Evolutionary conservation across 257 asterid genomes (phyloP), one percentile per base, ranked within the genome.

Genomic region (Lithospermum erythrorhizon): DNA sequence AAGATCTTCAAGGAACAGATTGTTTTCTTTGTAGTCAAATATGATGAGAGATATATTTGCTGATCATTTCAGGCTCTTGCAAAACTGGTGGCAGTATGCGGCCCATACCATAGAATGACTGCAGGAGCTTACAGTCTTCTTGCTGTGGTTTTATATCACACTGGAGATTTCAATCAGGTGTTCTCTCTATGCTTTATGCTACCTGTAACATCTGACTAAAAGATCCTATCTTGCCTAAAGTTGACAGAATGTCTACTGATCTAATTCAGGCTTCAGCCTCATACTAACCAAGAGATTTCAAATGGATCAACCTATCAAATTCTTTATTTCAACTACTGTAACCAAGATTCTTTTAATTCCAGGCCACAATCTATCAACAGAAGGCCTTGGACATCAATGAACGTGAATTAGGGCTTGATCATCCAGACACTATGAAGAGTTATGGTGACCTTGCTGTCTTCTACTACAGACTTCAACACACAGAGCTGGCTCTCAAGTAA

Each of bases 111-210:
- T 76, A 81, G 95, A 63, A 89, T 89, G 96, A 89, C 96, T 37
- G 95, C 96, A 61, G 95, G 96, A 53, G 95, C 96, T 65, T 89
- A 89, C 84, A 89, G 96, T 76, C 96, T 89, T 80, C 94, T 89
- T 71, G 96, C 96, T 52, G 96, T 89, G 59, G 96, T 89, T 77
- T 75, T 89, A 54, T 89, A 89, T 82, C 96, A 89, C 78, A 89
- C 96, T 0, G 96, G 96, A 79, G 96, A 89, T 66, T 89, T 89
- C 82, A 89, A 89, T 72, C 96, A 89, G 96, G 96, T 89, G 11
- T 6, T 49, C 49, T 20, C 65, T 58, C 68, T 73, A 64, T 65
- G 56, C 18, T 70, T 22, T 59, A 32, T 55, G 67, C 21, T 70
- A 49, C 70, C 53, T 57, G 14, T 61, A 21, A 10, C 51, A 45